phyloP scores from a whole-genome alignment of 371 early-diverging fungal species.

The Nematocida sp. region DNA sequence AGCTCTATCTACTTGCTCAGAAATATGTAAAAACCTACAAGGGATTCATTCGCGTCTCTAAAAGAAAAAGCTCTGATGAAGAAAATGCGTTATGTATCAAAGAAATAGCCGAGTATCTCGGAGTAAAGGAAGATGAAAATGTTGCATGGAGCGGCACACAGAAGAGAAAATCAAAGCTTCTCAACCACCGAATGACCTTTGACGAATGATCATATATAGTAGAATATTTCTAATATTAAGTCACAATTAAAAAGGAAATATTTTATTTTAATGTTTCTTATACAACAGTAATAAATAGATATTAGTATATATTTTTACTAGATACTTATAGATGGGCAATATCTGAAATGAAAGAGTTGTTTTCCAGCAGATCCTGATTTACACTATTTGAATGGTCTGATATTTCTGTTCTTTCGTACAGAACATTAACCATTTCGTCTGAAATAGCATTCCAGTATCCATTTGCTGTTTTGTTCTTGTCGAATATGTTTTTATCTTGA shows the following conservation, averaged over 20 bases:
- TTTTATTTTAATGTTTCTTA: too few species aligned
- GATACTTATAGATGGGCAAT: too few species aligned
- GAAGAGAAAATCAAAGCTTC: constrained; percentile 17
- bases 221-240: too few species aligned
- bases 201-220: neutral
- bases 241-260: too few species aligned
- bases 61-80: constrained; percentile 5
- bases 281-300: too few species aligned
- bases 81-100: neutral
- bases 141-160: constrained; percentile 15
- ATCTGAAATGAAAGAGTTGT: too few species aligned
- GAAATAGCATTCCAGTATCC: too few species aligned
- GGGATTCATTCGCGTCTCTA: constrained; percentile 34
- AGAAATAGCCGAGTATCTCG: constrained; percentile 29
- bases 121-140: constrained; percentile 49
- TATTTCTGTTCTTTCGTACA: too few species aligned
- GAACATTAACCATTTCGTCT: too few species aligned
- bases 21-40: constrained; percentile 54
- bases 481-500: neutral
- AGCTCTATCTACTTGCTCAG: constrained; percentile 42
- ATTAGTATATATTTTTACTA: too few species aligned
- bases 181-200: constrained; percentile 11
- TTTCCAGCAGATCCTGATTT: too few species aligned
- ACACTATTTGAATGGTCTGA: too few species aligned
- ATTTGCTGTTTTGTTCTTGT: neutral